Conservation (phyloP, 345 rosid genomes). For the Eucalyptus melliodora region DNA sequence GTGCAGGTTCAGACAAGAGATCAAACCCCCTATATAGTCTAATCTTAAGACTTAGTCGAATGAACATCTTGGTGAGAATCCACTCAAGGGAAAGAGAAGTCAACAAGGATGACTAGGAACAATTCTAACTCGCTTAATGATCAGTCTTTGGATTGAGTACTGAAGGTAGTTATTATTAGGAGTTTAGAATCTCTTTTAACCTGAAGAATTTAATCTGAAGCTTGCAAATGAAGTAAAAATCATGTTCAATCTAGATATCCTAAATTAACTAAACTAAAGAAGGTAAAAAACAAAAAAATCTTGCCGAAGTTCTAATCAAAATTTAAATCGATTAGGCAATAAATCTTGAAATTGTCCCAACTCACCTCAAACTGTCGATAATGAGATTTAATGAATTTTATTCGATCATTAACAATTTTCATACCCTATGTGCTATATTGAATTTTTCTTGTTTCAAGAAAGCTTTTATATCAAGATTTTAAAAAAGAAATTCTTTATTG, state of each 20-base stretch:
- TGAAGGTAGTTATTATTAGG: not conserved
- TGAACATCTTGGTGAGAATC: not conserved
- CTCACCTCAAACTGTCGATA: fast-evolving
- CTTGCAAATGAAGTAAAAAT: not conserved
- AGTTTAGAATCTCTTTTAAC: not conserved
- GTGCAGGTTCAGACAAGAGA: not conserved
- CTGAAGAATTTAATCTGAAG: not conserved
- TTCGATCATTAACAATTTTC: not conserved
- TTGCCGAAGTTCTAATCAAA: not conserved
- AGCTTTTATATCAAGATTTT: not conserved
- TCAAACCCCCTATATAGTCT: not conserved
- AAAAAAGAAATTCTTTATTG: not conserved
- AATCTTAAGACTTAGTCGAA: not conserved
- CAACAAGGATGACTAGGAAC: not conserved
- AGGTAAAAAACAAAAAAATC: not conserved
- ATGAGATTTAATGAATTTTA: not conserved
- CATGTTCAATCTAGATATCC: not conserved
- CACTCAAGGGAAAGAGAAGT: not conserved
- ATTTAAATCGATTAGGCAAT: not conserved
- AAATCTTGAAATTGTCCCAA: not conserved
- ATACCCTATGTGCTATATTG: not conserved
- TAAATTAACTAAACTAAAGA: not conserved
- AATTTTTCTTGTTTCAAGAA: not conserved
- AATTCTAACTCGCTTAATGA: not conserved
- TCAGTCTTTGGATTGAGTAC: not conserved